Base-by-base conservation (phyloP, 1,284 basidiomycete species). In the Neolentinus lepideus region DNA sequence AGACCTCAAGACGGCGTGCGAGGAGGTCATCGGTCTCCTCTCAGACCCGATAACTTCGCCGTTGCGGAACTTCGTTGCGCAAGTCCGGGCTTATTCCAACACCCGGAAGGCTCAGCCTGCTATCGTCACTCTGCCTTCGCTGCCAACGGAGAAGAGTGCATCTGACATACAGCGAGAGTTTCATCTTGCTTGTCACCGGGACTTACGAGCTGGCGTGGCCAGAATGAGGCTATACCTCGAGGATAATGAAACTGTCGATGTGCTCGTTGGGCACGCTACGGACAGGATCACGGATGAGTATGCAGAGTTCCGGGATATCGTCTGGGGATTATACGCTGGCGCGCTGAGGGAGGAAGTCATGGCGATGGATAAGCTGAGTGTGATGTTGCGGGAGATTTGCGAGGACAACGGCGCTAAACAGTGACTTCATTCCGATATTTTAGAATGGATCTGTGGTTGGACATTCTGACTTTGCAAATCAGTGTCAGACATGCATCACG, bases 1-100 rank as follows among this genome's bases (percentile, higher is more conserved):
- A 54, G 88, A 89, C 50, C 79, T 96, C 46, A 90, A 91, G 65
- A 75, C 75, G 26, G 85, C 85, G 0, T 96, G 93, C 71, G 92
- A 94, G 71, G 81, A 83, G 36, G 78, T 92, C 46, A 95, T 97
- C 58, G 69, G 76, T 1, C 71, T 80, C n/a, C 84, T 83, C 58
- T 76, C 83, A 1, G 69, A 75, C 35, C 67, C 72, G 0, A 76
- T 80, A 50, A 78, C 75, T 22, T 71, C 73, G 10, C 78, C 84
- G 1, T 66, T 92, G 6, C 79, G 76, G 36, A 63, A 71, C 19
- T 93, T 89, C 79, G 70, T 83, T 1, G 78, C 81, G 45, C 73
- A 74, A 46, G 78, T 81, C 43, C 66, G 69, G 14, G 61, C 63
- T 6, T 68, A 68, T 58, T 68, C 64, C 55, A 59, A 63, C 50